Percentiles rank a stretch among this genome's conserved stretches.
Conservation (phyloP, 2,329 filamentous ascomycete genomes). For the Penicillium sclerotiorum region DNA sequence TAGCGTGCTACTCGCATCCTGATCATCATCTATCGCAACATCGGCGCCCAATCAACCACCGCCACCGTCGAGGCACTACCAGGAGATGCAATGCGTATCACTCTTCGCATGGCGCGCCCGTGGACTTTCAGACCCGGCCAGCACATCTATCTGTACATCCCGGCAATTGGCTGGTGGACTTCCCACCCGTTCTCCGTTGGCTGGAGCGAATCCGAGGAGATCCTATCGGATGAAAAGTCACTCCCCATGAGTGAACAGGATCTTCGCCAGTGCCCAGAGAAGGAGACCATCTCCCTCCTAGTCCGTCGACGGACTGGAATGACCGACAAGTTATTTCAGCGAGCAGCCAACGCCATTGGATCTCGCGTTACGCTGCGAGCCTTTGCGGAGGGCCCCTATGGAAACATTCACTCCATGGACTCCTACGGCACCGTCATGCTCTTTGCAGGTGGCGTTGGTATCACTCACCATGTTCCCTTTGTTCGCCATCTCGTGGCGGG, state of each 20-base stretch:
- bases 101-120: constrained; percentile 68
- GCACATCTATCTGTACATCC: constrained; percentile 74
- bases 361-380: constrained; percentile 66
- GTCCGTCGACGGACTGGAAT: constrained; percentile 87
- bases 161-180: constrained; percentile 67
- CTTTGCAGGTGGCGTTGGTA: constrained; percentile 89
- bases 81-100: constrained; percentile 70
- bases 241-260: constrained; percentile 54
- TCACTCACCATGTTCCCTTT: constrained; percentile 92
- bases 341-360: constrained; percentile 59
- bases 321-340: constrained; percentile 78
- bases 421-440: constrained; percentile 92
- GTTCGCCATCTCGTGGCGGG: constrained; percentile 74
- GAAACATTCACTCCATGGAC: constrained; percentile 77
- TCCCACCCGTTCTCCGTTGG: constrained; percentile 79
- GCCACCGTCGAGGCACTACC: constrained; percentile 69
- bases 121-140: constrained; percentile 69
- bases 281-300: constrained; percentile 73
- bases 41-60: constrained; percentile 60
- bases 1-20: constrained; percentile 62
- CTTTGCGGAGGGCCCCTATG: constrained; percentile 88
- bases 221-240: constrained; percentile 45
- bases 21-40: constrained; percentile 67
- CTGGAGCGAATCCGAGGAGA: constrained; percentile 66
- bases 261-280: constrained; percentile 48